Base-by-base conservation (phyloP, 2,329 filamentous ascomycete genomes). In the Amauroascus verrucosus region DNA sequence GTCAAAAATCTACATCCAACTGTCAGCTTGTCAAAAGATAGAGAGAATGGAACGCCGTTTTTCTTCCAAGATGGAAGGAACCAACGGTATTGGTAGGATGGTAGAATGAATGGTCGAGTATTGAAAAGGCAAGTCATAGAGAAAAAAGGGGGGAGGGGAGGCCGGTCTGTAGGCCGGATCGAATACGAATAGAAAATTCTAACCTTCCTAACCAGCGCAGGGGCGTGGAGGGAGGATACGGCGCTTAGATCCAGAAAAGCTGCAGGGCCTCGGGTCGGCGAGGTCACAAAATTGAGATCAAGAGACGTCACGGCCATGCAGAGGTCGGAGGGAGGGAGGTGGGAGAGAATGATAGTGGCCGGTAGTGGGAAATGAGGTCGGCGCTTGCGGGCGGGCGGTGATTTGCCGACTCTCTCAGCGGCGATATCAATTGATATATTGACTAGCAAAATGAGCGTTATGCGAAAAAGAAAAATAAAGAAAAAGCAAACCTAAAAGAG, bases 241-340 rank as follows among this genome's bases (percentile, higher is more conserved):
- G 35, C 37, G 26, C 48, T 44, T 33, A 33, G 22, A 24, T 51
- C 20, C 24, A 50, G 22, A 33, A 32, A 44, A 24, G 14, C 26
- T 7, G 28, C 26, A 51, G 20, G 28, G 2, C 18, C 13, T 24
- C 26, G 13, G 18, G 28, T 38, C 22, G 28, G 32, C 11, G 37
- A 32, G 16, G 14, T 32, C 48, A 41, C 35, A 18, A 24, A 32
- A 2, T 32, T 20, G 22, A 50, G 48, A 24, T 41, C n/a, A 9
- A 5, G 6, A 7, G 48, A 33, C 30, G 40, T 33, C 48, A 44
- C 38, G 37, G 48, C 48, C 48, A 51, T 51, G 37, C 38, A 44
- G 28, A 30, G 35, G 35, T 47, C 45, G 14, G 22, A 22, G 18
- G 33, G 38, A 13, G 6, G 5, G 18, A 41, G 14, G 33, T 14